phyloP scores from a whole-genome alignment of 495 filamentous ascomycete genomes.

The Hypoxylon fuscum region DNA sequence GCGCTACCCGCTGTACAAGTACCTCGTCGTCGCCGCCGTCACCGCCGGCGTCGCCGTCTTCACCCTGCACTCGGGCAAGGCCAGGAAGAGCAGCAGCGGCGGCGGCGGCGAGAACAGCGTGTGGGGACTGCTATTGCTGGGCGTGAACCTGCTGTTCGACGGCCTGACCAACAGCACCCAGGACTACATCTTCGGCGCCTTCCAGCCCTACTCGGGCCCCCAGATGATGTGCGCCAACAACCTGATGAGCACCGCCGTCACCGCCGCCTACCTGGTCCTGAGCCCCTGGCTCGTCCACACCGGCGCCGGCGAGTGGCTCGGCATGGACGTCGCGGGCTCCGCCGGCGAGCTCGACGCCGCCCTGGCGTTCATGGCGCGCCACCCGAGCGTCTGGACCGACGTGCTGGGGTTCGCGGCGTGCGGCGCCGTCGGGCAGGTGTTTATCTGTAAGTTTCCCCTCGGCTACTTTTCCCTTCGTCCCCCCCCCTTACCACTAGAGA shows the following conservation, averaged over 20 bases:
- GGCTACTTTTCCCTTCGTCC: not conserved
- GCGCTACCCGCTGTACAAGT: constrained; percentile 94
- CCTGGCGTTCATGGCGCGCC: constrained; percentile 76
- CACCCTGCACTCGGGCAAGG: constrained; percentile 83
- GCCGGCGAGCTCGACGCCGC: constrained; percentile 78
- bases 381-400: constrained; percentile 83
- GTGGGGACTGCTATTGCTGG: constrained; percentile 85
- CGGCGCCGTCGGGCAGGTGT: constrained; percentile 92
- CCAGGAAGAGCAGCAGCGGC: constrained; percentile 57
- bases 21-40: constrained; percentile 87
- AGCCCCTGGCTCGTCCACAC: constrained; percentile 79
- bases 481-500: not conserved
- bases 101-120: constrained; percentile 60
- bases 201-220: constrained; percentile 81
- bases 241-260: constrained; percentile 78
- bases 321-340: constrained; percentile 67
- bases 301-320: constrained; percentile 70
- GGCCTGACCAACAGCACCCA: constrained; percentile 96
- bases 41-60: constrained; percentile 94
- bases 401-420: constrained; percentile 92
- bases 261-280: constrained; percentile 75
- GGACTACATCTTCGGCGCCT: constrained; percentile 88
- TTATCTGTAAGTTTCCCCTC: constrained; percentile 75
- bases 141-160: constrained; percentile 94
- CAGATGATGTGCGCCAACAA: constrained; percentile 99